phyloP scores from a whole-genome alignment of 2,329 filamentous ascomycete genomes.

The Neofusicoccum umdonicola region DNA sequence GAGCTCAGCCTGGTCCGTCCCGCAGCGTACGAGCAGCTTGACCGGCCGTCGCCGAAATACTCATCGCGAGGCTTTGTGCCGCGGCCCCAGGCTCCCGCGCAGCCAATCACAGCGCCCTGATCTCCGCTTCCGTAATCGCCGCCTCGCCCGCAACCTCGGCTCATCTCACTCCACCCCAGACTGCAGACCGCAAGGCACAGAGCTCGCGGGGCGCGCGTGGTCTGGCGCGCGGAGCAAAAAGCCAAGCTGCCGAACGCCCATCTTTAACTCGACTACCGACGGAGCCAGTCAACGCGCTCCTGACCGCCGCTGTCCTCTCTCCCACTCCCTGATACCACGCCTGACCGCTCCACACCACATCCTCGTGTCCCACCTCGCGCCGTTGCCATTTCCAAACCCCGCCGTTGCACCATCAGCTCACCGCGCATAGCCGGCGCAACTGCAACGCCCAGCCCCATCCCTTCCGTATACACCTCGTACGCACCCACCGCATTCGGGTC shows the following conservation, averaged over 20 bases:
- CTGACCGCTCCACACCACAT: neutral
- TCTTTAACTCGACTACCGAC: neutral
- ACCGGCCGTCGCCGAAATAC: neutral
- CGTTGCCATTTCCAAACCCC: no score
- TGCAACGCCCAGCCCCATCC: no score
- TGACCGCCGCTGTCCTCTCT: no score
- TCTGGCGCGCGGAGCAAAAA: neutral
- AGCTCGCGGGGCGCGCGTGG: neutral
- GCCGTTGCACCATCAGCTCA: no score
- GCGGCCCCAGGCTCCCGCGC: neutral
- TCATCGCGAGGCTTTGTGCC: neutral
- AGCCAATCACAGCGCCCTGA: conserved; percentile 3
- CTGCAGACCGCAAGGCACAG: no score
- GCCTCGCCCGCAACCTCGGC: conserved; percentile 5
- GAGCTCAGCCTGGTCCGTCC: neutral
- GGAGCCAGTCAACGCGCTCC: neutral
- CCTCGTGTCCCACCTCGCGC: neutral
- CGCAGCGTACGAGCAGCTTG: no score
- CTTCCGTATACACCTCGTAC: no score
- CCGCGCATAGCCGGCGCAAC: no score
- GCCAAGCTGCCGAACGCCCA: conserved; percentile 2
- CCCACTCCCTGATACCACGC: neutral
- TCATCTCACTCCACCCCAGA: conserved; percentile 8
- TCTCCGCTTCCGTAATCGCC: conserved; percentile 4
- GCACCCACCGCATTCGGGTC: no score